These are phyloP conservation scores for Diaporthe sp. DNA, from an alignment of 2,329 filamentous ascomycete genomes.

Conservation along the genomic window DNA sequence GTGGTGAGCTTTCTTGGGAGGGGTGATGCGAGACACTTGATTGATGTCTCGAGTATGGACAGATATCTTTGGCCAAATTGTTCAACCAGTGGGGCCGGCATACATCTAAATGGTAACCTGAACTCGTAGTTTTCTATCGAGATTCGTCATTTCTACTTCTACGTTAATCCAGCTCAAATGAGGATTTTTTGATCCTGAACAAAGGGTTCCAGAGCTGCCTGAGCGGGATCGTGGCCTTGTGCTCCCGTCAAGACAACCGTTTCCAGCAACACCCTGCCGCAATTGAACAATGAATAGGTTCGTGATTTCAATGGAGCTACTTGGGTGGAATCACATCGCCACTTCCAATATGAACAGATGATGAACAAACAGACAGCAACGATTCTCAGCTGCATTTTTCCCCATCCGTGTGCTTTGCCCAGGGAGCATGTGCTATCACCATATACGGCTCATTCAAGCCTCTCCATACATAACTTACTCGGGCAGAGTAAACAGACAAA, in stretches of 20 bases:
- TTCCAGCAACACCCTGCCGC: not conserved
- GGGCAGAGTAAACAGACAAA: not conserved
- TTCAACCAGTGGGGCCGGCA: not conserved
- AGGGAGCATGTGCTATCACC: too few relatives aligned
- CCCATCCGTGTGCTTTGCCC: not conserved
- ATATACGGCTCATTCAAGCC: not conserved
- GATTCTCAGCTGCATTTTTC: not conserved
- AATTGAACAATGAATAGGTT: not conserved
- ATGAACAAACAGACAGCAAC: not conserved
- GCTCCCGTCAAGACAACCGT: not conserved
- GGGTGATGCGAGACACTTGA: not conserved
- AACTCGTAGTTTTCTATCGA: not conserved
- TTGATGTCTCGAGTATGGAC: not conserved
- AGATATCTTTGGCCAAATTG: not conserved
- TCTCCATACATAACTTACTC: not conserved
- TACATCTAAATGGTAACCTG: not conserved
- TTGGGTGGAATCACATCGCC: too few relatives aligned
- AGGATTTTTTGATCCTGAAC: not conserved
- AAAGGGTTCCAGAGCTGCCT: not conserved
- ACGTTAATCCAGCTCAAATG: not conserved
- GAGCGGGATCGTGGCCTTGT: not conserved
- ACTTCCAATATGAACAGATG: not conserved
- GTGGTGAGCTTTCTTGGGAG: not conserved
- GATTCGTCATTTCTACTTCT: not conserved
- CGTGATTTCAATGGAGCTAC: not conserved